A percentile compares a stretch with the other conserved stretches of the same genome.
These are phyloP conservation scores for Umbelopsis sp. DNA, from an alignment of 371 early-diverging fungal species.

Conservation along the genomic window DNA sequence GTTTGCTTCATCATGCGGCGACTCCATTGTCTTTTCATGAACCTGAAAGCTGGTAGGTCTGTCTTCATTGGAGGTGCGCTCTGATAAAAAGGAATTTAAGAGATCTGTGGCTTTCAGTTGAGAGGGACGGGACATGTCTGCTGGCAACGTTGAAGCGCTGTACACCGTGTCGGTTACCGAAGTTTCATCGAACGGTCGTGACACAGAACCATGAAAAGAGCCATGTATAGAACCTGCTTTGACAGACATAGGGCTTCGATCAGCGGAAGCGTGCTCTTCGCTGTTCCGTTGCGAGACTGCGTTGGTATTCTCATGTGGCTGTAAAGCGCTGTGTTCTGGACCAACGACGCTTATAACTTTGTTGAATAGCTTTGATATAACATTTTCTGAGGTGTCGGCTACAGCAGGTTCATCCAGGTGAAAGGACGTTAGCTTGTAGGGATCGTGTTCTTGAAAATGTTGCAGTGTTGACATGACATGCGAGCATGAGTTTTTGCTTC, in stretches of 20 bases:
- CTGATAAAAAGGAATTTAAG: neutral
- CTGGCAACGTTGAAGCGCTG: neutral
- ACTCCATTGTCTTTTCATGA: neutral
- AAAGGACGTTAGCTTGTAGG: constrained; percentile 42
- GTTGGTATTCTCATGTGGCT: neutral
- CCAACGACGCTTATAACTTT: constrained; percentile 55
- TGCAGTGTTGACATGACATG: constrained; percentile 10
- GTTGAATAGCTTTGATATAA: constrained; percentile 60
- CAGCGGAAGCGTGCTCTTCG: neutral
- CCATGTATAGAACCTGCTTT: neutral
- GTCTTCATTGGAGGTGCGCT: neutral
- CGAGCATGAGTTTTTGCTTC: constrained; percentile 4
- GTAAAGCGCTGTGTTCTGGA: constrained; percentile 29
- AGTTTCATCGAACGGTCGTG: neutral
- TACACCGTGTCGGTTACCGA: constrained; percentile 13
- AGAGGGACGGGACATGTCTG: neutral
- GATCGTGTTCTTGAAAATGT: neutral
- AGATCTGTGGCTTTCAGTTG: constrained; percentile 9
- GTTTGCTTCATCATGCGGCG: neutral
- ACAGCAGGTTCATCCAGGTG: constrained; percentile 42
- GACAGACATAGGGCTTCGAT: constrained; percentile 17
- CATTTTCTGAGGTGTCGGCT: constrained; percentile 48
- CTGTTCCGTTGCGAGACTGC: neutral
- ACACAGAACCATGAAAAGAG: constrained; percentile 3
- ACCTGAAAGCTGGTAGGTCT: neutral